A percentile compares a stretch with the other conserved stretches of the same genome.
Evolutionary conservation across 192 early-diverging fungal species (phyloP).

Genomic region (Podila minutissima): DNA sequence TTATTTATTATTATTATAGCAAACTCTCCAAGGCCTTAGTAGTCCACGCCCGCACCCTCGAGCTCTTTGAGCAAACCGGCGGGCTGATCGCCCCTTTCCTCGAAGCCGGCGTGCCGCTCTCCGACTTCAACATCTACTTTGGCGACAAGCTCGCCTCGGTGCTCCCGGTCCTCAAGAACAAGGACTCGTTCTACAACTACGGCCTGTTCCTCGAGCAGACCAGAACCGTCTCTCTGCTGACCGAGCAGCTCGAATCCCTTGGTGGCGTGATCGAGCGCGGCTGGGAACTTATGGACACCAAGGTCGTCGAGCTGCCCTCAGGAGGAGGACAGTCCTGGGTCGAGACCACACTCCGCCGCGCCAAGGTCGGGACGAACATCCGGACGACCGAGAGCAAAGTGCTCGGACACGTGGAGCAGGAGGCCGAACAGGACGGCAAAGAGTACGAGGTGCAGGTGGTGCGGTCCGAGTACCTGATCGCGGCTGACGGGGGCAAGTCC

Average conservation of each 20-base stretch:
- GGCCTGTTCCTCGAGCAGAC: conserved; percentile 23
- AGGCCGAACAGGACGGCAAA: conserved; percentile 30
- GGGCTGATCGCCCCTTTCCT: conserved; percentile 26
- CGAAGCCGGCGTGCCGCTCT: neutral
- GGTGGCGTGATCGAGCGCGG: conserved; percentile 34
- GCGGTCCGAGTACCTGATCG: conserved; percentile 43
- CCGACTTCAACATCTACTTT: conserved; percentile 12
- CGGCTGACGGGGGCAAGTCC: conserved; percentile 49
- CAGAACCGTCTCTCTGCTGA: conserved; percentile 16
- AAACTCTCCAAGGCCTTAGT: conserved; percentile 38
- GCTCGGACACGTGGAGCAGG: conserved; percentile 29
- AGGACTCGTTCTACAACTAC: conserved; percentile 15
- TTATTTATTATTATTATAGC: neutral
- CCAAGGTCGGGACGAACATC: conserved; percentile 21
- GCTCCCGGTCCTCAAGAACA: neutral
- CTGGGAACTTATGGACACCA: conserved; percentile 44
- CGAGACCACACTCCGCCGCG: conserved; percentile 37
- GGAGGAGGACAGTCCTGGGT: conserved; percentile 9
- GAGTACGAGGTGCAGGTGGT: conserved; percentile 23
- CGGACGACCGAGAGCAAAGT: conserved; percentile 32
- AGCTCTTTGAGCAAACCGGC: conserved; percentile 30
- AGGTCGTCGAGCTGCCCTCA: conserved; percentile 7
- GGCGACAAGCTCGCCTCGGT: neutral
- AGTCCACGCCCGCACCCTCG: conserved; percentile 41
- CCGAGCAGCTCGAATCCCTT: conserved; percentile 7